Percentiles rank a stretch among this genome's conserved stretches.
These are phyloP conservation scores for Chlamydomonas incerta DNA, from an alignment of 139 green algal genomes.

Conservation along the genomic window DNA sequence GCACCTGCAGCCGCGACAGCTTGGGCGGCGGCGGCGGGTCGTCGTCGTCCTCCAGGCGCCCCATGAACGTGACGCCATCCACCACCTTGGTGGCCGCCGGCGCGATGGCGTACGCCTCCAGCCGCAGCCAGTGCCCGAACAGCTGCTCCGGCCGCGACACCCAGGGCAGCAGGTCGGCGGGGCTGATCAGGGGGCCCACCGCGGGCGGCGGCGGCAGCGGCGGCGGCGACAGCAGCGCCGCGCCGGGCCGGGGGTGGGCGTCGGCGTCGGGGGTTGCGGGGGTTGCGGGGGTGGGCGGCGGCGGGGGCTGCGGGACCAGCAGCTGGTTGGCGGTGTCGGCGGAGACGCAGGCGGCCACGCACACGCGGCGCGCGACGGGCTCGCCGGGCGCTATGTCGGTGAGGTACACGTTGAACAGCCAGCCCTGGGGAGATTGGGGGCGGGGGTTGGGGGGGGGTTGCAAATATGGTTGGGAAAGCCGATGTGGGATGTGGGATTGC, in stretches of 20 bases:
- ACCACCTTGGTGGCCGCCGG: slow-evolving; percentile 32
- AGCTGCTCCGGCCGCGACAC: slow-evolving; percentile 25
- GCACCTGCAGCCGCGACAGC: neutral
- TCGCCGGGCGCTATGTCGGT: slow-evolving; percentile 26
- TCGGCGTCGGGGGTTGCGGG: neutral
- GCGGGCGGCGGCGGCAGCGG: neutral
- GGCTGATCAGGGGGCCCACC: slow-evolving; percentile 8
- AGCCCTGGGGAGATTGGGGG: slow-evolving; percentile 16
- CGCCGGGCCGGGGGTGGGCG: neutral
- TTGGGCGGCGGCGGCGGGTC: too few species aligned
- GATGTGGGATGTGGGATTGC: too few species aligned
- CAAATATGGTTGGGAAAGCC: too few species aligned
- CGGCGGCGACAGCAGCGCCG: neutral
- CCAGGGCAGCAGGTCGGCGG: slow-evolving; percentile 40
- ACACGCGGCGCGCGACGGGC: neutral
- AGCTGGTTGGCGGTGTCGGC: slow-evolving; percentile 36
- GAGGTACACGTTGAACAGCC: slow-evolving; percentile 49
- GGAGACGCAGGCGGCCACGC: slow-evolving; percentile 22
- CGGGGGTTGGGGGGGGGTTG: neutral
- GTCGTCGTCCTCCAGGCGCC: neutral
- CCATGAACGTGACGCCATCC: neutral
- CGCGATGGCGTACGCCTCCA: slow-evolving; percentile 46
- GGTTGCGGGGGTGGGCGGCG: neutral
- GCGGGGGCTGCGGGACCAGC: slow-evolving; percentile 16
- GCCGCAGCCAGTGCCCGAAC: slow-evolving; percentile 37